Evolutionary conservation across 1,284 basidiomycete genomes (phyloP), one percentile per base, ranked within the genome.

Genomic region (Tilletia caries): DNA sequence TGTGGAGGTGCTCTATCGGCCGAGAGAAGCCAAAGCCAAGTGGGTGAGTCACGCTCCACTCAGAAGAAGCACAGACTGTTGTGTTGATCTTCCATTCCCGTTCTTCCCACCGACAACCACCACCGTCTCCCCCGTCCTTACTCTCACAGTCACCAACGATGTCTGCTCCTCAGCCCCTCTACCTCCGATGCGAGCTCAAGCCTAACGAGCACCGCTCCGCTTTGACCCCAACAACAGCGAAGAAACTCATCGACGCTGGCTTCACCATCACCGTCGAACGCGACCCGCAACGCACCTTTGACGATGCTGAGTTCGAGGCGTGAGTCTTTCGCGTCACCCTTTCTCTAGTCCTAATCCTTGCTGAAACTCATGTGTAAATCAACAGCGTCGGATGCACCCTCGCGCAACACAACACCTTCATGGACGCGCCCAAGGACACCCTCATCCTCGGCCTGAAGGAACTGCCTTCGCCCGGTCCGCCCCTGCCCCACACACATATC

Each of bases 381-480:
- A 32, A 20, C 68, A 75, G 75, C 4, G 91, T 92, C 67, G 95
- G 95, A 10, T 96, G 93, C 86, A 91, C 88, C 83, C 87, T 98
- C 67, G 93, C 92, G 10, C 88, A 89, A 29, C 91, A 96, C 86
- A 94, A 95, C 84, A 88, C 91, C 13, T 99, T 95, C 95, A 89
- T 92, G 27, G 86, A 83, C 50, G 91, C 92, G 0, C 93, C 95
- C 0, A 84, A 84, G 33, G 85, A 89, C 48, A 86, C 90, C 52
- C 91, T 92, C 69, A 96, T 99, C 85, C 91, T 98, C 78, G 96
- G 96, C 8, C 88, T 99, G 83, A 98, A 99, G 87, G 96, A 98
- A 84, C 89, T 99, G 25, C 83, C 83, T 65, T 75, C 79, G 44
- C 90, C 91, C 48, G 81, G 81, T 43, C 81, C 81, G 25, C 75